Evolutionary conservation across 805 yeast species (phyloP).

Genomic region (Barnettozyma siamensis): DNA sequence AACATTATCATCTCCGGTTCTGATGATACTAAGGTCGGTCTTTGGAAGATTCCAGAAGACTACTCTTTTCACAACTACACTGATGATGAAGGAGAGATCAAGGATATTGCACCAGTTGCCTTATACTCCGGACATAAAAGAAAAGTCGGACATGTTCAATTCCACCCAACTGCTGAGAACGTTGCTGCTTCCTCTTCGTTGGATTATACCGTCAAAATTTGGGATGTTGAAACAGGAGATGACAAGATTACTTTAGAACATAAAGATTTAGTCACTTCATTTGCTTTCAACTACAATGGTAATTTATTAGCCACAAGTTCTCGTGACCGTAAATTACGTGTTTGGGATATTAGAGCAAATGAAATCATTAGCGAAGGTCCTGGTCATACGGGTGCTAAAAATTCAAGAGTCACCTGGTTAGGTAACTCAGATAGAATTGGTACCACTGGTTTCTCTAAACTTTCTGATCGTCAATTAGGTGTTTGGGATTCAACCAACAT

Average conservation of each 20-base stretch:
- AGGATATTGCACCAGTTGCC: conserved; percentile 67
- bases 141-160: conserved; percentile 88
- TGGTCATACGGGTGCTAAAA: conserved; percentile 92
- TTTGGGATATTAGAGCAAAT: conserved; percentile 85
- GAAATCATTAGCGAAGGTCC: conserved; percentile 74
- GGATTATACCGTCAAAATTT: conserved; percentile 85
- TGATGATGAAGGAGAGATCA: conserved; percentile 49
- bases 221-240: conserved; percentile 80
- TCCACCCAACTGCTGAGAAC: conserved; percentile 83
- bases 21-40: conserved; percentile 72
- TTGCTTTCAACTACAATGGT: conserved; percentile 89
- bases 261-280: conserved; percentile 87
- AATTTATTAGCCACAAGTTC: conserved; percentile 80
- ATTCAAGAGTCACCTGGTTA: conserved; percentile 83
- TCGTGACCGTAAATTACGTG: conserved; percentile 83
- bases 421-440: conserved; percentile 80
- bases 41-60: conserved; percentile 85
- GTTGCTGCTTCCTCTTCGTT: conserved; percentile 86
- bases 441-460: conserved; percentile 90
- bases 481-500: conserved; percentile 82
- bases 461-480: conserved; percentile 93
- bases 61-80: conserved; percentile 63
- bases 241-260: conserved; percentile 71
- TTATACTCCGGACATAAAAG: conserved; percentile 80
- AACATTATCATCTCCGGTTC: conserved; percentile 71